Base-by-base conservation (phyloP, 192 early-diverging fungal genomes). In the Coemansia guatemalensis region DNA sequence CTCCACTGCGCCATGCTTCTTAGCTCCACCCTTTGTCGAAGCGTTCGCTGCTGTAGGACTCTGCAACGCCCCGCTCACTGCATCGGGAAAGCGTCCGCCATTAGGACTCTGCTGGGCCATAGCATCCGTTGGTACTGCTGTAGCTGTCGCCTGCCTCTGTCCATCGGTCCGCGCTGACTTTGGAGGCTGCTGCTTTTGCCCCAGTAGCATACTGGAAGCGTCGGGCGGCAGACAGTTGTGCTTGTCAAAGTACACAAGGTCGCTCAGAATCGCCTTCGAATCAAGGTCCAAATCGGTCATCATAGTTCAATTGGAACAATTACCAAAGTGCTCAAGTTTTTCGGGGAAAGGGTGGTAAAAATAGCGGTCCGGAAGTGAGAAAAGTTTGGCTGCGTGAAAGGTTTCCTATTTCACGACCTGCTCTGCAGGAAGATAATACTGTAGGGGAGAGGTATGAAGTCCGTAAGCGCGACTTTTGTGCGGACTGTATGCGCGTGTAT, bases 251-350 rank as follows among this genome's bases (percentile, higher is more conserved):
- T 70, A 66, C 56, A 70, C 75, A 62, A 83, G 64, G 48, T 73
- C 72, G 48, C 72, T 70, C 41, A 83, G 67, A 69, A 83, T 83
- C 24, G 71, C 71, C 49, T 83, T 76, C 11, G 81, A 73, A 70
- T 78, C 75, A 47, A 83, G 69, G 65, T 74, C 68, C 62, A 78
- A 75, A 64, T 78, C 75, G 50, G 71, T 70, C 75, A 78, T 75
- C 71, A 69, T 73, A 63, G 62, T 65, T 32, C 5, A 56, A 14
- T 24, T 4, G 14, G 18, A 44, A 20, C 1, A 50, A 44, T 17
- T 44, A 17, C 39, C 39, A 9, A 44, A 14, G 39, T 9, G 3
- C 12, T 44, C 39, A 44, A 44, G 14, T 17, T 44, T 52, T 23
- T 23, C 18, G 1, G 22, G 21, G 49, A 51, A 8, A 22, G 24